These are phyloP conservation scores for Gardenia jasminoides DNA, from an alignment of 257 asterid genomes.

Conservation along the genomic window DNA sequence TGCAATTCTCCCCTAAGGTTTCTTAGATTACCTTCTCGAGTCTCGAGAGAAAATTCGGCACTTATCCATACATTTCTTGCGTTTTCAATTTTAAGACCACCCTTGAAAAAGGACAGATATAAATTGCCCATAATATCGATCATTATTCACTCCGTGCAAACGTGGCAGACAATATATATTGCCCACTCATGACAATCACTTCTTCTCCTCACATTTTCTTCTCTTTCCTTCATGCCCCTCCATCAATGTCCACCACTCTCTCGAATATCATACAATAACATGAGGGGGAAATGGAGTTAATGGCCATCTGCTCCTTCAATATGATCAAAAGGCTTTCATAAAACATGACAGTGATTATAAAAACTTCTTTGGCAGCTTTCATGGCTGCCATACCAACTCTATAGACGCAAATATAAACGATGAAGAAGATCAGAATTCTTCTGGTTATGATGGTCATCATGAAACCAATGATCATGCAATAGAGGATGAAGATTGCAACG, in stretches of 20 bases:
- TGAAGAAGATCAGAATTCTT: conserved; percentile 7
- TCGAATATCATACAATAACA: not conserved
- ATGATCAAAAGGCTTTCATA: conserved; percentile 14
- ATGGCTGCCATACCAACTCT: not conserved
- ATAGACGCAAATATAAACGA: not conserved
- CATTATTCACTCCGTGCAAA: not conserved
- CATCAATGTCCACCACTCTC: not conserved
- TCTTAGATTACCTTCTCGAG: not conserved
- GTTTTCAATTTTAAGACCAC: conserved; percentile 10
- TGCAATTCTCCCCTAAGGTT: too few relatives aligned
- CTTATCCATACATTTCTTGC: not conserved
- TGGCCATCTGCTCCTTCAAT: conserved; percentile 5
- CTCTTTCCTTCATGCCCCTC: conserved; percentile 4
- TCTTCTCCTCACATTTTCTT: conserved; percentile 9
- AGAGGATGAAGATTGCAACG: not conserved
- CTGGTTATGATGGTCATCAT: conserved; percentile 5
- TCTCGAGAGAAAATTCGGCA: not conserved
- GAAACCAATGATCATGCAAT: not conserved
- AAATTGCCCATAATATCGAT: not conserved
- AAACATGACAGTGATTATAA: not conserved
- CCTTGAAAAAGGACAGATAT: not conserved
- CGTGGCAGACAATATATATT: conserved; percentile 17
- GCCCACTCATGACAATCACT: not conserved
- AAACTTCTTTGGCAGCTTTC: not conserved
- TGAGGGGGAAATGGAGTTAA: conserved; percentile 5